phyloP scores from a whole-genome alignment of 2,329 filamentous ascomycete genomes.

The Neocatenulostroma microsporum region DNA sequence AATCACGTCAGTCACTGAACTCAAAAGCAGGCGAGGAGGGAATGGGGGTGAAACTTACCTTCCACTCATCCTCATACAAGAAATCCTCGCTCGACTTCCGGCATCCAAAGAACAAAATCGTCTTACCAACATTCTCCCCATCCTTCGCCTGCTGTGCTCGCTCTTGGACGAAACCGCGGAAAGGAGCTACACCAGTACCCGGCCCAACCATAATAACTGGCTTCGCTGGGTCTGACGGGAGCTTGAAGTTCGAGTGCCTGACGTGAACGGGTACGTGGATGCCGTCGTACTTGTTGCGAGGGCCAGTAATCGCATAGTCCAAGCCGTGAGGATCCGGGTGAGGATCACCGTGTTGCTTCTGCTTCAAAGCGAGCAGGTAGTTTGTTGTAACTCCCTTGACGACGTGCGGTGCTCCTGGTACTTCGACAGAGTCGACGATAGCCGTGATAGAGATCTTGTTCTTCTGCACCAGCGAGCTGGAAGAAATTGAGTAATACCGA shows the following conservation, averaged over 20 bases:
- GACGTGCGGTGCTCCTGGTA: slow-evolving; percentile 67
- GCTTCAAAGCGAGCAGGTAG: slow-evolving; percentile 87
- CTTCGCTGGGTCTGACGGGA: slow-evolving; percentile 88
- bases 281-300: slow-evolving; percentile 94
- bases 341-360: slow-evolving; percentile 88
- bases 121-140: slow-evolving; percentile 77
- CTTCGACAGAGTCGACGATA: slow-evolving; percentile 75
- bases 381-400: slow-evolving; percentile 96
- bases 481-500: slow-evolving; percentile 98
- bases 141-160: slow-evolving; percentile 72
- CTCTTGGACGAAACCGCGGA: slow-evolving; percentile 97
- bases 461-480: slow-evolving; percentile 87
- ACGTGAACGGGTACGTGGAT: slow-evolving; percentile 93
- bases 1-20: slow-evolving; percentile 8
- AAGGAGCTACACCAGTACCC: slow-evolving; percentile 93
- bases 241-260: slow-evolving; percentile 97
- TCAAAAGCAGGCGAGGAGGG: neutral
- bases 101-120: slow-evolving; percentile 92
- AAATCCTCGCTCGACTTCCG: slow-evolving; percentile 83
- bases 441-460: slow-evolving; percentile 93
- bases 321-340: slow-evolving; percentile 74
- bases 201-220: slow-evolving; percentile 95
- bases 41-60: slow-evolving; percentile 62
- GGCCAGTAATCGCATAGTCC: slow-evolving; percentile 78
- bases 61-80: slow-evolving; percentile 84